Evolutionary conservation across 2,329 filamentous ascomycete genomes (phyloP), one percentile per base, ranked within the genome.

Genomic region (Xylogone sp.): DNA sequence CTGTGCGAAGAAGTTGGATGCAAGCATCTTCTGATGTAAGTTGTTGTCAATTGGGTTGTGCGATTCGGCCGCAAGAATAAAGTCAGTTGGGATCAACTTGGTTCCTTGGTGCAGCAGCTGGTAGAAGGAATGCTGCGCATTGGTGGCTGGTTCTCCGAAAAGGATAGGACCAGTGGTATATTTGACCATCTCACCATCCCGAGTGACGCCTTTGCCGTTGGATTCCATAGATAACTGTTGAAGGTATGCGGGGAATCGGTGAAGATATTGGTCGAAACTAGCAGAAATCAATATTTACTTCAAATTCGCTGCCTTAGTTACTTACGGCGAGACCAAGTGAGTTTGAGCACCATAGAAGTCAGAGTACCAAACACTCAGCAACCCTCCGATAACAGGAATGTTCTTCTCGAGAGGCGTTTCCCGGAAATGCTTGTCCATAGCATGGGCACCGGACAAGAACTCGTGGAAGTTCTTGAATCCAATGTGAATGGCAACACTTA

Each of bases 201-300:
- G 84, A 56, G 93, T 96, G 67, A 97, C 91, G 55, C 88, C 90
- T 81, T 99, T 99, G 69, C 94, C 94, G 73, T 99, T 99, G 56
- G 93, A 97, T 79, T 99, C 94, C 94, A 99, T 99, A 55, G 93
- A 97, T 54, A 99, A 81, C 76, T 99, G 94, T 77, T 99, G 94
- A 50, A 99, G 88, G 77, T 99, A 99, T 63, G 94, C 94, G 34
- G 94, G 92, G 86, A 99, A 97, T 62, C 94, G 90, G 82, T 97
- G 91, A 60, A 99, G 86, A 77, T 99, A 99, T 75, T 99, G 94
- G 75, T 99, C 94, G 71, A 97, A 99, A 52, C 87, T 90, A 59
- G n/a, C 13, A 95, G 96, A 47, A 84, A 58, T 24, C 43, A 46
- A 21, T 9, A 39, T 48, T 49, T 61, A 46, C 57, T 52, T 31